phyloP scores from a whole-genome alignment of 106 monocot species.

The Agapanthus africanus region DNA sequence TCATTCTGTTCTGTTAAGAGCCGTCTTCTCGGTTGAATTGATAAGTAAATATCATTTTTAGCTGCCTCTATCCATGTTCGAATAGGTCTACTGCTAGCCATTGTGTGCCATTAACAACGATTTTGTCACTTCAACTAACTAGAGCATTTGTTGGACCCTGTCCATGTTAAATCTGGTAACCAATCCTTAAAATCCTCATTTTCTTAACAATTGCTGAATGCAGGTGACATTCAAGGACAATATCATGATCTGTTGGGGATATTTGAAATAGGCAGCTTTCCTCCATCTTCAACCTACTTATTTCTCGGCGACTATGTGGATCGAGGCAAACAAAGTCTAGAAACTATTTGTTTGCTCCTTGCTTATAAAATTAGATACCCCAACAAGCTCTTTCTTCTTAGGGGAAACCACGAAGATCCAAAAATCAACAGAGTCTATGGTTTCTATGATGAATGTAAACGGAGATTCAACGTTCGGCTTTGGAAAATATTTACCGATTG shows the following conservation, averaged over 20 bases:
- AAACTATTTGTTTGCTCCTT: conserved; percentile 37
- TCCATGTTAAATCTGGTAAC: too few species aligned
- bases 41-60: too few species aligned
- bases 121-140: too few species aligned
- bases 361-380: conserved; percentile 44
- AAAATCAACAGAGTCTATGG: conserved; percentile 36
- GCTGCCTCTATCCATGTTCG: too few species aligned
- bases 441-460: conserved; percentile 43
- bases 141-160: too few species aligned
- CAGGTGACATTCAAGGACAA: conserved; percentile 41
- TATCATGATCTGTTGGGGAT: conserved; percentile 30
- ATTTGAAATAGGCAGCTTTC: conserved; percentile 34
- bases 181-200: too few species aligned
- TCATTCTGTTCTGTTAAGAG: too few species aligned
- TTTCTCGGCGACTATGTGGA: conserved; percentile 47
- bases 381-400: conserved; percentile 25
- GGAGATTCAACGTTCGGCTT: conserved; percentile 34
- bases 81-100: too few species aligned
- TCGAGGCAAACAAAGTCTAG: conserved; percentile 36
- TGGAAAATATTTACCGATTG: conserved; percentile 41
- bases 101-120: too few species aligned
- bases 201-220: too few species aligned
- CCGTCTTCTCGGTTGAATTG: too few species aligned
- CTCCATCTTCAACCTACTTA: conserved; percentile 31
- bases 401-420: conserved; percentile 44